A percentile compares a stretch with the other conserved stretches of the same genome.
phyloP scores from a whole-genome alignment of 2,329 filamentous ascomycete genomes.

The Aspergillus ruber region DNA sequence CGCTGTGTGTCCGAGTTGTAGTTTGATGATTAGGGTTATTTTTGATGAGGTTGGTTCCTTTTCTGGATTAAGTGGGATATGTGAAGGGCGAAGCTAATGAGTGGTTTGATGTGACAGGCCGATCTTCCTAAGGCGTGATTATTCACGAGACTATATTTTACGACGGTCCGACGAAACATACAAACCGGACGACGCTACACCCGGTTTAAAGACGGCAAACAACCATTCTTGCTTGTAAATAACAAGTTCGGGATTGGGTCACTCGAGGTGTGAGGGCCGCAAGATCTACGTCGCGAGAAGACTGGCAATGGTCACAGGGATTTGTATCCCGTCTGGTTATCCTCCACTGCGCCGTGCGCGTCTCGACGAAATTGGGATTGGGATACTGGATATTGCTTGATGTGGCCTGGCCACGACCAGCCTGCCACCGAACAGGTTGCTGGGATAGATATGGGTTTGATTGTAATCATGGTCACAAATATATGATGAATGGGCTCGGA shows the following conservation, averaged over 20 bases:
- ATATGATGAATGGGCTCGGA: no score
- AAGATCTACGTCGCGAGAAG: not conserved
- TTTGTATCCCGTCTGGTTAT: not conserved
- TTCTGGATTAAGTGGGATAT: not conserved
- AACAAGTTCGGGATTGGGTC: no score
- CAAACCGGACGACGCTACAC: not conserved
- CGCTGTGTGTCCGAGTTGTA: slow-evolving; percentile 95
- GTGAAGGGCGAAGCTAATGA: not conserved
- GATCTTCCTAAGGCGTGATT: slow-evolving; percentile 41
- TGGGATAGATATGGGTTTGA: not conserved
- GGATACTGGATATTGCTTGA: no score
- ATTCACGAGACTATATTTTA: no score
- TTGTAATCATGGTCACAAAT: no score
- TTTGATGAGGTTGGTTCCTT: slow-evolving; percentile 65
- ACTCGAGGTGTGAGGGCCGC: no score
- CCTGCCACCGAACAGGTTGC: not conserved
- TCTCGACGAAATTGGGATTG: no score
- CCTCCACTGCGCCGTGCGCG: no score
- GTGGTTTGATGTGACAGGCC: slow-evolving; percentile 29
- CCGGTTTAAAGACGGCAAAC: not conserved
- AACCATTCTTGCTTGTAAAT: not conserved
- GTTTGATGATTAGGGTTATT: slow-evolving; percentile 91
- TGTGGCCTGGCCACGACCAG: not conserved
- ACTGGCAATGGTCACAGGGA: not conserved
- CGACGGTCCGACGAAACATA: no score